A percentile compares a stretch with the other conserved stretches of the same genome.
phyloP scores from a whole-genome alignment of 495 filamentous ascomycete genomes.

The Usnea hakonensis region DNA sequence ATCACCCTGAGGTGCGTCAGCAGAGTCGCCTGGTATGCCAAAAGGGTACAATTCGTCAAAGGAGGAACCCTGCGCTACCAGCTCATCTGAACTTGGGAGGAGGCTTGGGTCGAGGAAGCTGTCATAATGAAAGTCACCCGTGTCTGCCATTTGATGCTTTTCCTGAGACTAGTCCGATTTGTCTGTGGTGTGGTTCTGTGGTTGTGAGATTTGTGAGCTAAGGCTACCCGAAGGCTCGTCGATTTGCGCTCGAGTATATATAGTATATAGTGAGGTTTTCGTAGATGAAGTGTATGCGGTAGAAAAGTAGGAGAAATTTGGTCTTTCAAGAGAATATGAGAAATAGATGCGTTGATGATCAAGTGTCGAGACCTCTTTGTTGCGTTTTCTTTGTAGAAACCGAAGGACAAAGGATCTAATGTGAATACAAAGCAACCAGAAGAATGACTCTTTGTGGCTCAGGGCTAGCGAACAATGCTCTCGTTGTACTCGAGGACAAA shows the following conservation, averaged over 20 bases:
- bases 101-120: background rate
- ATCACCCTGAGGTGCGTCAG: background rate
- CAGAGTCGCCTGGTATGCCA: background rate
- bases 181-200: background rate
- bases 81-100: background rate
- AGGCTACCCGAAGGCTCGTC: background rate
- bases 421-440: background rate
- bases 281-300: background rate
- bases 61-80: background rate
- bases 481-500: background rate
- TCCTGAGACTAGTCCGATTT: background rate
- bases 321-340: background rate
- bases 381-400: background rate
- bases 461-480: background rate
- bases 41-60: background rate
- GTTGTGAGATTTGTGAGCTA: background rate
- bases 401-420: background rate
- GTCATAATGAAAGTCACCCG: background rate
- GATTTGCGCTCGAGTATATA: background rate
- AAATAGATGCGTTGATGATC: background rate
- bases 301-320: background rate
- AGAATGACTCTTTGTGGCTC: background rate
- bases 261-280: background rate
- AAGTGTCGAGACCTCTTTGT: background rate
- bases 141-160: background rate